Evolutionary conservation across 2,329 filamentous ascomycete genomes (phyloP).

Genomic region (Cercospora sojina): DNA sequence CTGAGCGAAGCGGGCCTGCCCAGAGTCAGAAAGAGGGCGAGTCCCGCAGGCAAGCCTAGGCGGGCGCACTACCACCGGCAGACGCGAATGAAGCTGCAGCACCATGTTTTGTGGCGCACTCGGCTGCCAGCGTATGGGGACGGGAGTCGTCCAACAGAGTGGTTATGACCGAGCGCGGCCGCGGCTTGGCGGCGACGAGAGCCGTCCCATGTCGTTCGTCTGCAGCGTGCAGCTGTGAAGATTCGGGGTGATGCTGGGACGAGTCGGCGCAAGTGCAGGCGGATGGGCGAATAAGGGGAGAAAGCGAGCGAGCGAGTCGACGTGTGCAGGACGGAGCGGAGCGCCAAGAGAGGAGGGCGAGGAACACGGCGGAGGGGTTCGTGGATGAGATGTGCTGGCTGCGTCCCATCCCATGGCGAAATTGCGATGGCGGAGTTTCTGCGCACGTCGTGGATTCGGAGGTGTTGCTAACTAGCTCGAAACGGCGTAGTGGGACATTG

Average conservation of each 20-base stretch:
- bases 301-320: not conserved
- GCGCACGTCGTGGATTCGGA: not conserved
- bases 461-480: not conserved
- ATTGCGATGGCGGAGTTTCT: conserved; percentile 8
- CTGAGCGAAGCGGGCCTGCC: not conserved
- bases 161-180: not conserved
- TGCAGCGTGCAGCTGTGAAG: not conserved
- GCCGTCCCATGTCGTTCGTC: not conserved
- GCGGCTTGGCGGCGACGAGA: not conserved
- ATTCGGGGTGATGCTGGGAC: not conserved
- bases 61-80: not conserved
- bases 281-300: conserved; percentile 3
- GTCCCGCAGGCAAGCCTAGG: not conserved
- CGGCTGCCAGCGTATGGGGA: not conserved
- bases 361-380: not conserved
- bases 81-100: not conserved
- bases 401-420: not conserved
- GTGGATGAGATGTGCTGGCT: not conserved
- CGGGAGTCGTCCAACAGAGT: not conserved
- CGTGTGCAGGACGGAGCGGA: not conserved
- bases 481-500: not conserved
- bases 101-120: not conserved
- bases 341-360: not conserved
- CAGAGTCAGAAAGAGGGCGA: not conserved
- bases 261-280: not conserved